These are phyloP conservation scores for Bothriochloa decipiens DNA, from an alignment of 176 grass and related monocot species.

Conservation along the genomic window DNA sequence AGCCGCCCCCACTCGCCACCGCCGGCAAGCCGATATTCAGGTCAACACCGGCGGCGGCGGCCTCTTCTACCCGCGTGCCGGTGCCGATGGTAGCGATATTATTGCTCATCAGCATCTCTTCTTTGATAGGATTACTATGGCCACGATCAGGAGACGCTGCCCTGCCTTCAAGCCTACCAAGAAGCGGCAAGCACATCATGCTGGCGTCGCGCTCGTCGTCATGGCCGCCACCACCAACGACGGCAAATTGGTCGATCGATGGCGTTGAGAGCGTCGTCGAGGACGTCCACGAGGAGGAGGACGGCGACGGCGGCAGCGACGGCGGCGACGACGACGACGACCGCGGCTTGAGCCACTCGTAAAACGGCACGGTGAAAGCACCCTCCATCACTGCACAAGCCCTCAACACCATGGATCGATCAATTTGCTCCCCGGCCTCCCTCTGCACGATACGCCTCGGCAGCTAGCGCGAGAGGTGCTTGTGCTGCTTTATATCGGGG, in stretches of 20 bases:
- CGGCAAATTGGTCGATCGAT: background rate
- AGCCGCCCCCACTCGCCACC: background rate
- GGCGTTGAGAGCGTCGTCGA: constrained; percentile 11
- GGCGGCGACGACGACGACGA: constrained; percentile 10
- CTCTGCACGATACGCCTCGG: background rate
- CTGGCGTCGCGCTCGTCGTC: constrained; percentile 3
- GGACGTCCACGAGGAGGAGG: background rate
- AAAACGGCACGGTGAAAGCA: constrained; percentile 39
- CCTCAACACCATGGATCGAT: constrained; percentile 46
- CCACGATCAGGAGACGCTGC: background rate
- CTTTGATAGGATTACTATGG: constrained; percentile 32
- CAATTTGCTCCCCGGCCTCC: background rate
- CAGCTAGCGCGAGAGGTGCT: background rate
- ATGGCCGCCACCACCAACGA: background rate
- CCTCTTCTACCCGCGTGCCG: background rate
- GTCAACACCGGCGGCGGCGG: constrained; percentile 34
- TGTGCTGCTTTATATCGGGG: constrained; percentile 36
- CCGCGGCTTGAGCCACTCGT: constrained; percentile 57
- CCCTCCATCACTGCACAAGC: constrained; percentile 48
- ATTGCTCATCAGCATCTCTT: constrained; percentile 23
- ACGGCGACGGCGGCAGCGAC: background rate
- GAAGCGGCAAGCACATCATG: constrained; percentile 67
- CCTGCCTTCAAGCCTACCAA: constrained; percentile 66
- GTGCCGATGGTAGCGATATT: no score
- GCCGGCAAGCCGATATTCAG: constrained; percentile 68